These are phyloP conservation scores for Sporobolomyces roseus DNA, from an alignment of 768 basidiomycete species.

Conservation along the genomic window DNA sequence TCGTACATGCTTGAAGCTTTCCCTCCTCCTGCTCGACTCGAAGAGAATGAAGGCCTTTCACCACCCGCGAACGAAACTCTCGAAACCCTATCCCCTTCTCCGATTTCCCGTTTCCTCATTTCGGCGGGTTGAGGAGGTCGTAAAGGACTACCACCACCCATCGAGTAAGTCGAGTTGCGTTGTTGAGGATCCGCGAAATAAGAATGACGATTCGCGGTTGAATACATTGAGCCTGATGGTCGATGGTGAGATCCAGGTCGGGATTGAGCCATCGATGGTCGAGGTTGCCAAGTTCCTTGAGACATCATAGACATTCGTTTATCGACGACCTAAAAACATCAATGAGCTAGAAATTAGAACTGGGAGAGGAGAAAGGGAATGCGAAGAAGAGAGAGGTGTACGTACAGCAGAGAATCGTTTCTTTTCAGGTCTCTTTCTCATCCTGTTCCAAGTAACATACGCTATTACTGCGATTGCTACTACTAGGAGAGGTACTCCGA, in stretches of 20 bases:
- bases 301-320: constrained; percentile 43
- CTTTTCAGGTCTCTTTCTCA: constrained; percentile 28
- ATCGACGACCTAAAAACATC: constrained; percentile 39
- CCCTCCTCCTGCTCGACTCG: background rate
- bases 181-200: constrained; percentile 19
- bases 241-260: constrained; percentile 14
- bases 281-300: constrained; percentile 39
- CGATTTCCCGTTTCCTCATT: constrained; percentile 27
- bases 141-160: background rate
- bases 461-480: background rate
- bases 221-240: constrained; percentile 27
- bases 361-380: no score
- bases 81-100: constrained; percentile 23
- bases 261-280: constrained; percentile 36
- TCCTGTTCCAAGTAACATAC: constrained; percentile 26
- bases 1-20: constrained; percentile 21
- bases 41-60: constrained; percentile 11
- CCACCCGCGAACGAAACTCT: constrained; percentile 29
- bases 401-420: constrained; percentile 38
- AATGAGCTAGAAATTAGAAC: no score
- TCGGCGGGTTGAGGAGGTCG: constrained; percentile 25
- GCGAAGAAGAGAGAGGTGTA: background rate
- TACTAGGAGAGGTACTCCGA: constrained; percentile 30
- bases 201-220: constrained; percentile 23
- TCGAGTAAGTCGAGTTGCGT: constrained; percentile 36